Base-by-base conservation (phyloP, 1,139 yeast species). In the Hyphopichia khmerensis region DNA sequence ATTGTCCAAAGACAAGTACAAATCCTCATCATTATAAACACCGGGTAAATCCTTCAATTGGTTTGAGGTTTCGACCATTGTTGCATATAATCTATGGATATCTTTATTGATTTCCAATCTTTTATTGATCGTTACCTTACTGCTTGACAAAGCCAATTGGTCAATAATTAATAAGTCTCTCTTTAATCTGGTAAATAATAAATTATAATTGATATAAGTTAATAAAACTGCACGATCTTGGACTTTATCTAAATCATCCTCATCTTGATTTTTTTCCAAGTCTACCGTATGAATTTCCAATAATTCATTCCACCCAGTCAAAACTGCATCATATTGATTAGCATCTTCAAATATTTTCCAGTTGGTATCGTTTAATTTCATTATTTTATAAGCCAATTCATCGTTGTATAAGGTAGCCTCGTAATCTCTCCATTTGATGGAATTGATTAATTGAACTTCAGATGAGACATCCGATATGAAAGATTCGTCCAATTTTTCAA, bases 21-120 rank as follows among this genome's bases (percentile, higher is more conserved):
- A 71, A 29, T 77, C 84, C 43, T 87, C 95, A 56, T 89, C 96
- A 45, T 87, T 87, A 57, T 85, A 82, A 18, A 91, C 96, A 72
- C 98, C 98, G 0, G 97, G 96, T 42, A 91, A 73, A 47, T 88
- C 96, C 55, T 77, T 72, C 39, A 89, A 64, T 51, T 85, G 84
- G 6, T 65, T 65, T 24, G 84, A 62, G 31, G 80, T 75, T 27
- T 68, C 40, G 16, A 76, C 57, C 39, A 82, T 75, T 13, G 75
- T 68, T 43, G 72, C 77, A 51, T 72, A 79, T 41, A 82, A 62
- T 47, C 83, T 74, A 36, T 72, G 59, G 6, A 67, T 61, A 49
- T 80, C 84, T 43, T 74, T 71, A 46, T 69, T 61, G 47, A 61
- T 59, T 43, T 64, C 67, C 48, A 72, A 52, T 43, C 65, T 39